A percentile compares a stretch with the other conserved stretches of the same genome.
Evolutionary conservation across 1,284 basidiomycete species (phyloP).

Genomic region (Tylopilus sp.): DNA sequence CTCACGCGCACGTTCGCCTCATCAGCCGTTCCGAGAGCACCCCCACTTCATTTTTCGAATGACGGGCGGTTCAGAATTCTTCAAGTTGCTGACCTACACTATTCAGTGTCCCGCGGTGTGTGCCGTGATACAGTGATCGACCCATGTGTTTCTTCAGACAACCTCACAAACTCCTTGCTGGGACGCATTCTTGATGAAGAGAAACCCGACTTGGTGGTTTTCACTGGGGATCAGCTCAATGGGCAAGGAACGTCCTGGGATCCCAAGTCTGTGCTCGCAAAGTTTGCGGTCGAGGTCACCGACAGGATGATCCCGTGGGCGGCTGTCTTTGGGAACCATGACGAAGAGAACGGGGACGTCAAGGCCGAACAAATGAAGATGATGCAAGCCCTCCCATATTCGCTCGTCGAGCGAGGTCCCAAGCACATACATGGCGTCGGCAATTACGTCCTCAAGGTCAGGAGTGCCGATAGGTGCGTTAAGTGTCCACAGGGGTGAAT

Average conservation of each 20-base stretch:
- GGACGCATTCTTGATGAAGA: conserved; percentile 70
- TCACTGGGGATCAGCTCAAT: conserved; percentile 81
- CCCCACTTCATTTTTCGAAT: conserved; percentile 73
- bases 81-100: conserved; percentile 89
- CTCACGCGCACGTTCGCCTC: neutral
- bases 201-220: conserved; percentile 86
- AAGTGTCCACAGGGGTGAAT: neutral
- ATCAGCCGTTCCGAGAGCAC: conserved; percentile 61
- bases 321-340: conserved; percentile 90
- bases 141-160: conserved; percentile 64
- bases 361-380: conserved; percentile 65
- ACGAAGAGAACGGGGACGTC: conserved; percentile 64
- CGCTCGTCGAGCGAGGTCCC: conserved; percentile 74
- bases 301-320: conserved; percentile 82
- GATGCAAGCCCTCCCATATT: conserved; percentile 80
- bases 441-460: conserved; percentile 77
- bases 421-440: conserved; percentile 79
- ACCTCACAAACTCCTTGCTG: conserved; percentile 68
- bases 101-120: conserved; percentile 64
- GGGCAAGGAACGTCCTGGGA: conserved; percentile 89
- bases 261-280: conserved; percentile 76
- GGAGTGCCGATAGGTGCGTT: conserved; percentile 64
- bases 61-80: conserved; percentile 84
- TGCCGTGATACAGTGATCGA: conserved; percentile 63
- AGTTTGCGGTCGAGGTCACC: conserved; percentile 77